Evolutionary conservation across 306 rosid species (phyloP).

Genomic region (Gynostemma pentaphyllum): DNA sequence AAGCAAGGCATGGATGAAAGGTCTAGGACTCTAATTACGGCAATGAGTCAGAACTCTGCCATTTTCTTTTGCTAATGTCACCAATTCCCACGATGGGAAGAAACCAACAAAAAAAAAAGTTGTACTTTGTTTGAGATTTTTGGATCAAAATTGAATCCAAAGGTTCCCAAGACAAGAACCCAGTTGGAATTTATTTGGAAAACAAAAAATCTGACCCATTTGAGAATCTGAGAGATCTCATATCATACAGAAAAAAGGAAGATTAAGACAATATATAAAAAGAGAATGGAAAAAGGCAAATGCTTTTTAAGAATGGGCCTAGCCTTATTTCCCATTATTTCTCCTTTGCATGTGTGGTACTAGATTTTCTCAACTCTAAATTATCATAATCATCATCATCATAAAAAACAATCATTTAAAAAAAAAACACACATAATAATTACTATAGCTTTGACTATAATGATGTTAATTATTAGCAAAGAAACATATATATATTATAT

Average conservation of each 20-base stretch:
- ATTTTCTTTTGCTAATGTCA: not conserved
- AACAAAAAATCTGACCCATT: not conserved
- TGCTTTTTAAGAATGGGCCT: not conserved
- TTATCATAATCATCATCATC: not conserved
- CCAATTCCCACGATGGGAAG: not conserved
- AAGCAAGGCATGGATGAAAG: not conserved
- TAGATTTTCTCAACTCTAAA: not conserved
- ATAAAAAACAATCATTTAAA: not conserved
- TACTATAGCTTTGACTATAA: not conserved
- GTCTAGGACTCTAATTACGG: not conserved
- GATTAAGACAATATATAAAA: not conserved
- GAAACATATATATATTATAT: not conserved
- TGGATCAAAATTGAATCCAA: constrained; percentile 4
- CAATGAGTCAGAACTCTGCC: not conserved
- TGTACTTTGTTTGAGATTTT: not conserved
- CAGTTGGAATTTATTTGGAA: constrained; percentile 7
- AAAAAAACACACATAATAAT: not conserved
- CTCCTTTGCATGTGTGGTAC: not conserved
- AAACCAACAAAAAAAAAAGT: too few relatives aligned
- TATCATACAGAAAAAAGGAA: not conserved
- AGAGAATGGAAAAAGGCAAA: not conserved
- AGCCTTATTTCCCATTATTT: not conserved
- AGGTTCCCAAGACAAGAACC: too few relatives aligned
- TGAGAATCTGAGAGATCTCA: not conserved
- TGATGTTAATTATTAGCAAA: not conserved